Evolutionary conservation across 495 filamentous ascomycete species (phyloP), one percentile per base, ranked within the genome.

Genomic region (Lophiotrema nucula): DNA sequence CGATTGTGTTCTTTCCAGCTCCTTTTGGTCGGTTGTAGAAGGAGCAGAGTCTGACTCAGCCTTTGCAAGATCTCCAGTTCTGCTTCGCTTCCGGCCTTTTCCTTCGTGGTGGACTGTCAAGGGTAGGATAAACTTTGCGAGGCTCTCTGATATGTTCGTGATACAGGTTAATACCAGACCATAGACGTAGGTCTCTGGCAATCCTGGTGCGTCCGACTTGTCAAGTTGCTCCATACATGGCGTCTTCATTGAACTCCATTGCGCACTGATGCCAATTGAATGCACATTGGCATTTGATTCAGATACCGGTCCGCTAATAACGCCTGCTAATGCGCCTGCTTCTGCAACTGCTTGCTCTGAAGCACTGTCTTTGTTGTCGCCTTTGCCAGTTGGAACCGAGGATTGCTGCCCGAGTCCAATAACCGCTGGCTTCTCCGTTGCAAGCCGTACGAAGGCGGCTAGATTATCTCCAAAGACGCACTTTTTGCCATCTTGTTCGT

Each of bases 151-250:
- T 58, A 98, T 80, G 2, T 81, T 85, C 52, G 86, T 89, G 49
- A 98, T 84, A 70, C 95, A 97, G 1, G 87, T 87, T 13, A 98
- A 76, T 5, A 90, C 89, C 15, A 98, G 78, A 63, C 86, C 87
- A 72, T 98, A 96, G 24, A 96, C 81, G 66, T 98, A 98, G 0
- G 95, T 95, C 47, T 96, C 91, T 1, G 93, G 93, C 37, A 93
- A 80, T 8, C 71, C 51, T 3, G 92, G 90, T 3, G 93, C 79
- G 27, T 97, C 92, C 2, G 83, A 78, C 69, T 98, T 98, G 73
- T 98, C 93, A 11, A 97, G 81, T 46, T 95, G 87, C 53, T 98
- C 93, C 35, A 97, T 87, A 68, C 91, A 97, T 22, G 92, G 85
- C 18, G 89, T 89, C 50, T 89, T 79, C 64, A 95, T 82, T 19